Evolutionary conservation across 768 basidiomycete species (phyloP).

Genomic region (Tulasnella calospora): DNA sequence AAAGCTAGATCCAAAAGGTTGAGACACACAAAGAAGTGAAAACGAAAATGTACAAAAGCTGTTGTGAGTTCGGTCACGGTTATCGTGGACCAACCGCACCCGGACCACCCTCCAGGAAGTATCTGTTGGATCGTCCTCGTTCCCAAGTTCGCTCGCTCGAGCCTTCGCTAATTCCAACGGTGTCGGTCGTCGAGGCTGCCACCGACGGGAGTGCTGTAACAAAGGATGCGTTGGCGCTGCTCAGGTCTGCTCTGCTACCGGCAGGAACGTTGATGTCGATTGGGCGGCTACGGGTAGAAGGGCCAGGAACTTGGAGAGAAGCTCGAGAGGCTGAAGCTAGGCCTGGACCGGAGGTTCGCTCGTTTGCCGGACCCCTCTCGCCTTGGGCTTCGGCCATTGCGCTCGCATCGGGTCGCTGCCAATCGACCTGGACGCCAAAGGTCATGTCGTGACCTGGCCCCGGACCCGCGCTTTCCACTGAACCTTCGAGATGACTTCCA

Average conservation of each 20-base stretch:
- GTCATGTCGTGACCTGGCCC: conserved; percentile 12
- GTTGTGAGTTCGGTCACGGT: not conserved
- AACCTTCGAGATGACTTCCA: conserved; percentile 6
- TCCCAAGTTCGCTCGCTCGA: not conserved
- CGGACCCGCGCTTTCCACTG: not conserved
- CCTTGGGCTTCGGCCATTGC: not conserved
- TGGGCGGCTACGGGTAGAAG: not conserved
- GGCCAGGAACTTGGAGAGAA: not conserved
- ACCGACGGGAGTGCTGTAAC: conserved; percentile 10
- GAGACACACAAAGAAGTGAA: not conserved
- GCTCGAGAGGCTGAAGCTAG: not conserved
- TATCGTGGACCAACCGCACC: not conserved
- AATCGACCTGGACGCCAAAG: conserved; percentile 24
- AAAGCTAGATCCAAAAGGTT: not conserved
- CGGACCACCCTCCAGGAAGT: conserved; percentile 8
- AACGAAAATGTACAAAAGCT: not conserved
- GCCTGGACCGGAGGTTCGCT: not conserved
- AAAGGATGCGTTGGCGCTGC: conserved; percentile 17
- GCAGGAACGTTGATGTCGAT: conserved; percentile 3
- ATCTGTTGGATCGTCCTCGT: not conserved
- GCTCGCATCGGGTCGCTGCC: not conserved
- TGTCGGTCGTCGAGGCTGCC: conserved; percentile 9
- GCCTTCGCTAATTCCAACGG: not conserved
- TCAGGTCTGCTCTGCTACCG: not conserved
- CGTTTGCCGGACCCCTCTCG: not conserved